Evolutionary conservation across 2,329 filamentous ascomycete species (phyloP).

Genomic region (Fusarium goolgardi): DNA sequence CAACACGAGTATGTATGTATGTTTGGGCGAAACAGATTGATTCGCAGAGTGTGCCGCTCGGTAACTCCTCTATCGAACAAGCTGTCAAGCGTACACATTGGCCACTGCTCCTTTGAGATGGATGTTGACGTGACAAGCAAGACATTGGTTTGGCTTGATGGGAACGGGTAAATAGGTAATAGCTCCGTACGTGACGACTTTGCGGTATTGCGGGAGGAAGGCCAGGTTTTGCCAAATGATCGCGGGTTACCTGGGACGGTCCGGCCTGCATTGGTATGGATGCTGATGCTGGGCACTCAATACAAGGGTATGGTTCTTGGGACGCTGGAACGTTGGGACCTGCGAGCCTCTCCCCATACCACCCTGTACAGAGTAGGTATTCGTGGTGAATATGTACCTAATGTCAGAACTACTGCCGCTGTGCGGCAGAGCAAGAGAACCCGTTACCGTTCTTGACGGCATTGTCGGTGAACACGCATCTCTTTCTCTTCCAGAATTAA

Average conservation of each 20-base stretch:
- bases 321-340: conserved; percentile 32
- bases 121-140: neutral
- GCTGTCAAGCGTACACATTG: neutral
- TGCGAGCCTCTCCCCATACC: conserved; percentile 11
- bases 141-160: neutral
- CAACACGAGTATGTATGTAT: too few relatives aligned
- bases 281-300: neutral
- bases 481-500: neutral
- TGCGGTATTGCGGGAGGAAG: conserved; percentile 21
- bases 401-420: conserved; percentile 31
- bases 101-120: neutral
- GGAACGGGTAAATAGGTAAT: conserved; percentile 3
- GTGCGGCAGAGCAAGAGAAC: conserved; percentile 26
- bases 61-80: neutral
- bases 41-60: neutral
- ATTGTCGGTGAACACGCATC: conserved; percentile 20
- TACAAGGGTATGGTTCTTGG: conserved; percentile 19
- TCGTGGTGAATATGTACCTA: neutral
- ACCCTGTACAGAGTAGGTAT: conserved; percentile 1
- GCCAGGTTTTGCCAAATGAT: conserved; percentile 25
- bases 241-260: conserved; percentile 41
- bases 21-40: neutral
- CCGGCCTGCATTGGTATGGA: conserved; percentile 36
- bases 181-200: conserved; percentile 27
- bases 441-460: conserved; percentile 13